Evolutionary conservation across 331 rosid species (phyloP), one percentile per base, ranked within the genome.

Genomic region (Saraca asoca): DNA sequence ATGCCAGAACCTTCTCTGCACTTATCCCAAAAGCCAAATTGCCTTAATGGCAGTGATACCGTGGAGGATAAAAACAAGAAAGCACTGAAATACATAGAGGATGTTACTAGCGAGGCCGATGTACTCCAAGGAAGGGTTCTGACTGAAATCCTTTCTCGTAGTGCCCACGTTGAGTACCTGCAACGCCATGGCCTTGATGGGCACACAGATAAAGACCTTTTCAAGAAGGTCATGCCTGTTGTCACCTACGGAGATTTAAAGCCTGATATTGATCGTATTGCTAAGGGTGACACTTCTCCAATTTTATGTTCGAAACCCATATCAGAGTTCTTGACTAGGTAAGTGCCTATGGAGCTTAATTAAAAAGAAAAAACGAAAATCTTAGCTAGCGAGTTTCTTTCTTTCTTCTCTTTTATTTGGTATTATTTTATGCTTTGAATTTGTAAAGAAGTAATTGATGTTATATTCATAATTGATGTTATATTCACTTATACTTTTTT

Each of bases 311-410:
- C 95, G 5, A 58, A 67, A 19, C 96, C 95, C 75, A 87, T 89
- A 42, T 84, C 96, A 0, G 96, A 89, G 88, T 89, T 89, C 68
- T 60, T 87, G 64, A 87, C 91, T 14, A 89, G 95, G 96, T 86
- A 10, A 12, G 61, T 52, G 2, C 17, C 0, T 62, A 17, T 10
- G 3, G 31, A 24, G 3, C 31, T 24, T 24, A 24, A 24, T 24
- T n/a, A n/a, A n/a, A n/a, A n/a, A n/a, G n/a, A n/a, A n/a, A n/a
- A n/a, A n/a, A n/a, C n/a, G n/a, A n/a, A n/a, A n/a, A n/a, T n/a
- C n/a, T n/a, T n/a, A n/a, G n/a, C n/a, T n/a, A n/a, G n/a, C n/a
- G n/a, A n/a, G n/a, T n/a, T n/a, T n/a, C n/a, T n/a, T n/a, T n/a
- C n/a, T n/a, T n/a, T n/a, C n/a, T n/a, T n/a, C n/a, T n/a, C n/a